Conservation (phyloP, 768 basidiomycete species). For the Amanita fuliginea region DNA sequence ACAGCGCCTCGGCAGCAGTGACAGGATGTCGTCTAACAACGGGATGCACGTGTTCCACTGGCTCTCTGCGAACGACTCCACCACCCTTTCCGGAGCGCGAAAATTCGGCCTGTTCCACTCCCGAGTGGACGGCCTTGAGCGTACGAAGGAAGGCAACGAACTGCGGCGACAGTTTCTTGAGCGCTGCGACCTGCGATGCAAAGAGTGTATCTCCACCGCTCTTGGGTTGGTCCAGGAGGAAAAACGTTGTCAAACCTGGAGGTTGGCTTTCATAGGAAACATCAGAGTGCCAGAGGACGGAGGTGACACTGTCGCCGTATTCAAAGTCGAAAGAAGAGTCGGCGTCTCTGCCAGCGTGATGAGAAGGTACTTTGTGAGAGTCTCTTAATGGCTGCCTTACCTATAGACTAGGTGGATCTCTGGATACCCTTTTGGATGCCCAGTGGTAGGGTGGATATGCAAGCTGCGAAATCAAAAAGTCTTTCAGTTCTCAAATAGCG, state of each 20-base stretch:
- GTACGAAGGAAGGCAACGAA: slow-evolving; percentile 75
- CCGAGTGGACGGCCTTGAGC: slow-evolving; percentile 73
- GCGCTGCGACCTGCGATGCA: slow-evolving; percentile 54
- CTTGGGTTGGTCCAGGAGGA: slow-evolving; percentile 56
- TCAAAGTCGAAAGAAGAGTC: slow-evolving; percentile 70
- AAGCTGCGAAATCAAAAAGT: slow-evolving; percentile 30
- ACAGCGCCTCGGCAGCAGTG: slow-evolving; percentile 81
- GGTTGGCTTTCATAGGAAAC: slow-evolving; percentile 82
- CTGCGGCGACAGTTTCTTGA: slow-evolving; percentile 63
- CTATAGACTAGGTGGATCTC: slow-evolving; percentile 76
- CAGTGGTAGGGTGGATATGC: slow-evolving; percentile 80
- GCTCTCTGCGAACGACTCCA: slow-evolving; percentile 68
- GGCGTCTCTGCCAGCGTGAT: slow-evolving; percentile 36
- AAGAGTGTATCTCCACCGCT: slow-evolving; percentile 68
- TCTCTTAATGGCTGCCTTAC: slow-evolving; percentile 17
- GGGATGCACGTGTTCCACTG: slow-evolving; percentile 75
- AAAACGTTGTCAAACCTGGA: slow-evolving; percentile 77
- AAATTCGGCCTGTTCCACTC: slow-evolving; percentile 69
- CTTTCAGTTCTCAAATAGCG: not conserved
- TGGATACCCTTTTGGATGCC: slow-evolving; percentile 63
- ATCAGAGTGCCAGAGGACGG: slow-evolving; percentile 70
- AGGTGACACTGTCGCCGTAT: slow-evolving; percentile 40
- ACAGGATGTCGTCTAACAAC: slow-evolving; percentile 74
- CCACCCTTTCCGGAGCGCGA: slow-evolving; percentile 62
- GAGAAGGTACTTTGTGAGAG: not conserved